These are phyloP conservation scores for Peterozyma toletana DNA, from an alignment of 805 yeast species.

Conservation along the genomic window DNA sequence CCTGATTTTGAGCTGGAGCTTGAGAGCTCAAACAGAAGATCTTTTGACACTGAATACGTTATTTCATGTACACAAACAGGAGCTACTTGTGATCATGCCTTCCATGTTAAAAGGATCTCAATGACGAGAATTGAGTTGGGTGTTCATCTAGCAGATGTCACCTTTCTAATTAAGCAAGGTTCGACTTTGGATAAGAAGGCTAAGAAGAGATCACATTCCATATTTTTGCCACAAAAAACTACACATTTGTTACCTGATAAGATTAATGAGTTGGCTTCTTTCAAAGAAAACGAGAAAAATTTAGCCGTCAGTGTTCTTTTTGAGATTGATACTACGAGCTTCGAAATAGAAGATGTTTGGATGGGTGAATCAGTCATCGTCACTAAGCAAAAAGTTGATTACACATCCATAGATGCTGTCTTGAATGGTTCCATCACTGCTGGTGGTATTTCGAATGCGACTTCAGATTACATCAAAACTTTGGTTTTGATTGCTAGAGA, in stretches of 20 bases:
- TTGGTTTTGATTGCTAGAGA: slow-evolving; percentile 59
- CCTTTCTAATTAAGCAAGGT: slow-evolving; percentile 65
- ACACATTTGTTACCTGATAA: slow-evolving; percentile 63
- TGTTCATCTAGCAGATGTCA: slow-evolving; percentile 77
- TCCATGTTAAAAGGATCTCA: slow-evolving; percentile 63
- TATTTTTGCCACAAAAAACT: slow-evolving; percentile 72
- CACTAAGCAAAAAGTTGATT: slow-evolving; percentile 53
- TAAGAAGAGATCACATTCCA: slow-evolving; percentile 84
- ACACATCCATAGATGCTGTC: slow-evolving; percentile 48
- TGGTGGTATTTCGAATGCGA: slow-evolving; percentile 38
- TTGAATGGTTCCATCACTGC: slow-evolving; percentile 16
- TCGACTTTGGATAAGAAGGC: slow-evolving; percentile 81
- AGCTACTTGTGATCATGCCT: slow-evolving; percentile 63
- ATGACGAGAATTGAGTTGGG: slow-evolving; percentile 70
- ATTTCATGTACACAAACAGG: slow-evolving; percentile 57
- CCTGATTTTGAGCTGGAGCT: slow-evolving; percentile 32
- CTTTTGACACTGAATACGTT: slow-evolving; percentile 52
- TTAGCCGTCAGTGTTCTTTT: slow-evolving; percentile 75
- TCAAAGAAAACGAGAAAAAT: slow-evolving; percentile 50
- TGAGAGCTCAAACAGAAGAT: slow-evolving; percentile 34
- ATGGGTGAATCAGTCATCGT: slow-evolving; percentile 64
- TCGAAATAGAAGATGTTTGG: slow-evolving; percentile 69
- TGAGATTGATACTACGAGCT: slow-evolving; percentile 65
- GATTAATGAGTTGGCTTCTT: slow-evolving; percentile 52
- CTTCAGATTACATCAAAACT: slow-evolving; percentile 59